A percentile compares a stretch with the other conserved stretches of the same genome.
Evolutionary conservation across 768 basidiomycete genomes (phyloP).

Genomic region (Tylopilus rubrobrunneus): DNA sequence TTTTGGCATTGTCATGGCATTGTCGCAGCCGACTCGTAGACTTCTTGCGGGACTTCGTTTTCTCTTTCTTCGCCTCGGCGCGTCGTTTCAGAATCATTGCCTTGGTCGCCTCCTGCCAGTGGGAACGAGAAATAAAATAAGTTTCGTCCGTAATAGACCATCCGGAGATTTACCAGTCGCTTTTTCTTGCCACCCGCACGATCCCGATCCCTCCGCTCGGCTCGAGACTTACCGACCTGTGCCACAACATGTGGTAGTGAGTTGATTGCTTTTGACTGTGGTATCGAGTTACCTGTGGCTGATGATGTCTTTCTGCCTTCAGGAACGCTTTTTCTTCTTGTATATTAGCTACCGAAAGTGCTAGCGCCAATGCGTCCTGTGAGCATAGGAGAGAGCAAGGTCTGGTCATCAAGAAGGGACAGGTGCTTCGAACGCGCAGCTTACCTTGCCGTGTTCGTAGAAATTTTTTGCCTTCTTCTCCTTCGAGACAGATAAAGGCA

Average conservation of each 20-base stretch:
- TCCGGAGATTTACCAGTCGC: constrained; percentile 36
- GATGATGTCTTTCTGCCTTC: constrained; percentile 39
- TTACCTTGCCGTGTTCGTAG: constrained; percentile 33
- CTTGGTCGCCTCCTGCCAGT: constrained; percentile 40
- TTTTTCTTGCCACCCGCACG: constrained; percentile 30
- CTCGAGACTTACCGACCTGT: constrained; percentile 29
- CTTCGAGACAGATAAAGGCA: constrained; percentile 22
- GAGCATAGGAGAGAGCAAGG: constrained; percentile 13
- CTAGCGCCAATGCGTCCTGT: constrained; percentile 47
- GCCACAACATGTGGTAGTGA: constrained; percentile 11
- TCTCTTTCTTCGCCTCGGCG: constrained; percentile 38
- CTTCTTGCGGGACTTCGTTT: constrained; percentile 31
- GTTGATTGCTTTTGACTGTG: constrained; percentile 13
- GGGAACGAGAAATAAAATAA: constrained; percentile 12
- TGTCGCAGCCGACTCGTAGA: constrained; percentile 11
- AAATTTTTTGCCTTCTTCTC: constrained; percentile 27
- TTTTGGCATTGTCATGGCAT: constrained; percentile 5
- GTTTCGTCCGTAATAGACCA: constrained; percentile 4
- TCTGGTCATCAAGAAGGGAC: constrained; percentile 18
- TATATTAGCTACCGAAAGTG: constrained; percentile 41
- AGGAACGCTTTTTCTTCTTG: constrained; percentile 43
- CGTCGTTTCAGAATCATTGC: constrained; percentile 35
- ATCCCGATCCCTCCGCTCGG: constrained; percentile 25
- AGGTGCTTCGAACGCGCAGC: constrained; percentile 13
- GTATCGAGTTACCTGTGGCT: constrained; percentile 33